phyloP scores from a whole-genome alignment of 1,284 basidiomycete genomes.

The Ustilago bromivora region DNA sequence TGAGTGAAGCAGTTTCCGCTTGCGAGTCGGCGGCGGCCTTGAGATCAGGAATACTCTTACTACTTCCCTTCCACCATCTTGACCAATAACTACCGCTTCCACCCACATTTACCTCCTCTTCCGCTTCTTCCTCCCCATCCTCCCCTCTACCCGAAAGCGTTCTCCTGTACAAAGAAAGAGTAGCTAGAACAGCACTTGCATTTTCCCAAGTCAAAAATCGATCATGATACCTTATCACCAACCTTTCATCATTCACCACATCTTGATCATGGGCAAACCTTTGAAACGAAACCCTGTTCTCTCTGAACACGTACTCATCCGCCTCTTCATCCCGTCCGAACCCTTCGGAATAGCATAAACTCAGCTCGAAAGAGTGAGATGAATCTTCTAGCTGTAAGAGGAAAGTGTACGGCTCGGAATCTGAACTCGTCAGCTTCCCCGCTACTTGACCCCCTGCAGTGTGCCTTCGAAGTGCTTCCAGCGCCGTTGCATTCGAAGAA shows the following conservation, averaged over 20 bases:
- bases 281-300: constrained; percentile 72
- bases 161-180: constrained; percentile 68
- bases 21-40: constrained; percentile 28
- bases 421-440: constrained; percentile 70
- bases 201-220: constrained; percentile 73
- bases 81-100: constrained; percentile 53
- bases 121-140: not conserved
- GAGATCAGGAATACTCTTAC: constrained; percentile 47
- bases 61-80: constrained; percentile 63
- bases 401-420: constrained; percentile 72
- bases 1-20: not conserved
- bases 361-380: constrained; percentile 72
- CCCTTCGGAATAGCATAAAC: constrained; percentile 48
- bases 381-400: constrained; percentile 70
- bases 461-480: constrained; percentile 35
- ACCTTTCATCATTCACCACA: constrained; percentile 72
- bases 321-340: constrained; percentile 61
- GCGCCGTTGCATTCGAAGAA: constrained; percentile 20
- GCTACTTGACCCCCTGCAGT: constrained; percentile 24
- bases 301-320: constrained; percentile 69
- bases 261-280: constrained; percentile 72
- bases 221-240: constrained; percentile 72
- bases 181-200: constrained; percentile 72
- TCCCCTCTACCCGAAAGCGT: constrained; percentile 41
- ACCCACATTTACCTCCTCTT: not conserved